phyloP scores from a whole-genome alignment of 306 rosid genomes.

The Vigna trinervia region DNA sequence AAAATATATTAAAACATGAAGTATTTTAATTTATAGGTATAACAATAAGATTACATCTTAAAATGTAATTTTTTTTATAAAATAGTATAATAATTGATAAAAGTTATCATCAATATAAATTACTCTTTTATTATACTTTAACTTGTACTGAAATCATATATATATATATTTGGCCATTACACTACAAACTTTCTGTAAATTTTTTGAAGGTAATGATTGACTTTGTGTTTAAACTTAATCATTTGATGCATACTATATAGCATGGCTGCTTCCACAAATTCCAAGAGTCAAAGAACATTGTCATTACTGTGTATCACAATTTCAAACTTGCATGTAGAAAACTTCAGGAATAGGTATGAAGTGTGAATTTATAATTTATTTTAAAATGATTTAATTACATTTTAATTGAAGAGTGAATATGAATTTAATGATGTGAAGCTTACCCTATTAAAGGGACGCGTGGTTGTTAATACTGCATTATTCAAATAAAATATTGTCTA shows the following conservation, averaged over 20 bases:
- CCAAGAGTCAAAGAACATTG: slow-evolving; percentile 1
- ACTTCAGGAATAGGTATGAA: background rate
- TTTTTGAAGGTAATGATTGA: slow-evolving; percentile 40
- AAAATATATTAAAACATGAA: no score
- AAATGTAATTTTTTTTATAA: no score
- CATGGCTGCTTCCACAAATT: slow-evolving; percentile 48
- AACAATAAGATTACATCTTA: no score
- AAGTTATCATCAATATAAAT: no score
- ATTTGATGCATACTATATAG: slow-evolving; percentile 6
- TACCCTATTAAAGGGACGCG: background rate
- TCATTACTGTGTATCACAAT: background rate
- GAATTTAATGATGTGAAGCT: background rate
- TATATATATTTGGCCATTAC: background rate
- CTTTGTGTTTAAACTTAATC: slow-evolving; percentile 41
- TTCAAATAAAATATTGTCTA: background rate
- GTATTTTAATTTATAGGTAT: no score
- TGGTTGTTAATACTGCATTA: slow-evolving; percentile 28
- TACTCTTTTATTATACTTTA: no score
- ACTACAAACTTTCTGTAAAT: background rate
- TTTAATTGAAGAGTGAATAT: background rate
- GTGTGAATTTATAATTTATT: background rate
- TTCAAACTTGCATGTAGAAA: slow-evolving; percentile 23
- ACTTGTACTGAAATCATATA: background rate
- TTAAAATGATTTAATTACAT: background rate
- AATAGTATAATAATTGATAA: no score